Conservation (phyloP, 2,329 filamentous ascomycete genomes). For the Podosphaera fusca region DNA sequence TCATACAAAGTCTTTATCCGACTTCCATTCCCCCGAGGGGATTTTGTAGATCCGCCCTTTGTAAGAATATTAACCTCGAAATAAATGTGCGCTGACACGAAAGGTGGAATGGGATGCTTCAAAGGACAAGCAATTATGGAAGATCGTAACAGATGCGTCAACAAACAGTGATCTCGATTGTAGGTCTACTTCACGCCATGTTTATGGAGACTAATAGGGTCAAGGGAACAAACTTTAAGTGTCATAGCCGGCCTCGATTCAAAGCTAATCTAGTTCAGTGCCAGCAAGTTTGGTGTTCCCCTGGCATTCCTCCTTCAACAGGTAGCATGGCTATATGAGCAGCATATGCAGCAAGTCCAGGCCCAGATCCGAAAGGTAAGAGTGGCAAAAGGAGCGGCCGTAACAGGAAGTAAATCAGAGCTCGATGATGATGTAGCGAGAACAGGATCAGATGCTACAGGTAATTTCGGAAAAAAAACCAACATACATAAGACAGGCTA, state of each 20-base stretch:
- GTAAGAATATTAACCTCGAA: slow-evolving; percentile 24
- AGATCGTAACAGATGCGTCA: slow-evolving; percentile 59
- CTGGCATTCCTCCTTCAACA: slow-evolving; percentile 80
- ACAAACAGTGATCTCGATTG: slow-evolving; percentile 71
- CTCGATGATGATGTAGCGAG: slow-evolving; percentile 25
- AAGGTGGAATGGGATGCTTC: slow-evolving; percentile 70
- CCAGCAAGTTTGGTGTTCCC: slow-evolving; percentile 58
- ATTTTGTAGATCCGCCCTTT: slow-evolving; percentile 75
- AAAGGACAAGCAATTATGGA: slow-evolving; percentile 81
- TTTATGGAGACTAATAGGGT: too few species aligned
- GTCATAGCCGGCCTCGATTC: neutral
- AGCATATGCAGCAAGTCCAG: slow-evolving; percentile 70
- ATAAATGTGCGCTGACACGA: slow-evolving; percentile 3
- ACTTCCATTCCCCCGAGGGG: slow-evolving; percentile 66
- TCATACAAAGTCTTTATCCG: slow-evolving; percentile 54
- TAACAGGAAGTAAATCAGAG: slow-evolving; percentile 25
- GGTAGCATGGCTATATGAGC: slow-evolving; percentile 79
- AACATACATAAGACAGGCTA: slow-evolving; percentile 1
- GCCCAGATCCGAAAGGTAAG: slow-evolving; percentile 68
- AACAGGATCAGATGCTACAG: slow-evolving; percentile 23
- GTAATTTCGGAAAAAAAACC: slow-evolving; percentile 4
- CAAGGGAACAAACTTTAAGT: slow-evolving; percentile 56
- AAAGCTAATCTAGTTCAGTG: slow-evolving; percentile 22
- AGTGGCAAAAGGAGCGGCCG: slow-evolving; percentile 29
- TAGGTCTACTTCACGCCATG: slow-evolving; percentile 20